Base-by-base conservation (phyloP, 805 yeast genomes). In the Candida railenensis region DNA sequence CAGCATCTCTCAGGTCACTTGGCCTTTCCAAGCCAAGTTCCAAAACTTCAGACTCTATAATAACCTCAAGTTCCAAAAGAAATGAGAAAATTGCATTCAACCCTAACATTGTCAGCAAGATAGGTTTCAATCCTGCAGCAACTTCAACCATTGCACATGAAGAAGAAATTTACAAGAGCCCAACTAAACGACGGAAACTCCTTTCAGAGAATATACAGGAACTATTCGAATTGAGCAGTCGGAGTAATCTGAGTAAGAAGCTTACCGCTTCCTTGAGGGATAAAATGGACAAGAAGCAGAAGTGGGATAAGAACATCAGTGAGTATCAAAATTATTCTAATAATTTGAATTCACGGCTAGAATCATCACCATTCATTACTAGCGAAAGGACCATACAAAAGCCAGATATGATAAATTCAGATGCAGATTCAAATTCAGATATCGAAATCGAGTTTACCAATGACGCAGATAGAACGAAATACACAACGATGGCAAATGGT, bases 41-140 rank as follows among this genome's bases (percentile, higher is more conserved):
- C 34, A 16, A 40, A 34, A 28, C 51, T 45, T 62, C 62, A 47
- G 62, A 19, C 22, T 14, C 36, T 14, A 15, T 33, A 8, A 15
- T 15, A 12, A 33, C 36, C 7, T 4, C n/a, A 7, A 33, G 15
- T 4, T 33, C 36, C 4, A 33, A 33, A 33, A 14, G 7, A 12
- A 15, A 15, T 14, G 43, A 40, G 12, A 40, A 40, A 28, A 18
- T 65, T 15, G 76, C 78, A 3, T 67, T 75, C 50, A 66, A 68
- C n/a, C 58, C 66, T 39, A 62, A 67, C 2, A 62, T 73, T 32
- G 56, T 79, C 15, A 61, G 64, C 16, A 60, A 63, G 14, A 58
- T 80, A 37, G 85, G 85, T 2, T 80, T 74, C 53, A 83, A 80
- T 57, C 84, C 84, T 2, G 74, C 80, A 14, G 45, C 56, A 5